Percentiles rank a stretch among this genome's conserved stretches.
Conservation (phyloP, 192 early-diverging fungal genomes). For the Allomyces arbusculus region DNA sequence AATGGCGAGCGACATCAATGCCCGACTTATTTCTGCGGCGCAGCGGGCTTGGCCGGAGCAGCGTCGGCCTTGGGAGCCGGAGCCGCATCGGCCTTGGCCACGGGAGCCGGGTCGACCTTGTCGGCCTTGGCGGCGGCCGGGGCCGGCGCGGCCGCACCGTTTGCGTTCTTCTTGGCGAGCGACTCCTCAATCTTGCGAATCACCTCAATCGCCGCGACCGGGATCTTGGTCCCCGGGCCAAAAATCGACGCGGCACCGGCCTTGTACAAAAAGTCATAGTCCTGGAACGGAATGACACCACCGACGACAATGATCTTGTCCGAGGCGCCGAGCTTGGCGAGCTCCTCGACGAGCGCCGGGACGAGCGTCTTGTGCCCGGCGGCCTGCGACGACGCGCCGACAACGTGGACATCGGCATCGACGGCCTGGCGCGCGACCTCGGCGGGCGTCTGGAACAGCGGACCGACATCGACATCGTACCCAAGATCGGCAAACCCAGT, state of each 20-base stretch:
- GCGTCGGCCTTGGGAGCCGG: too few species aligned
- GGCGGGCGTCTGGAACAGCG: constrained; percentile 70
- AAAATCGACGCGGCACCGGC: constrained; percentile 64
- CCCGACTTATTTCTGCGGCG: too few species aligned
- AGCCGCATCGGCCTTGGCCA: too few species aligned
- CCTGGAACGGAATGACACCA: constrained; percentile 73
- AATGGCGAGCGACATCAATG: too few species aligned
- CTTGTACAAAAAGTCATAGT: constrained; percentile 63
- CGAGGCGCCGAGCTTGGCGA: constrained; percentile 47
- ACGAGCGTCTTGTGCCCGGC: constrained; percentile 77
- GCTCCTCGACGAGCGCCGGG: constrained; percentile 53
- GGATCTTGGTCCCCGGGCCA: constrained; percentile 75
- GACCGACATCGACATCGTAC: constrained; percentile 79
- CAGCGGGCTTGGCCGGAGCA: too few species aligned
- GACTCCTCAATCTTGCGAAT: constrained; percentile 43
- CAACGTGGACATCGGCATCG: constrained; percentile 74
- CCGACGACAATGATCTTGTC: constrained; percentile 62
- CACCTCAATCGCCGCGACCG: constrained; percentile 61
- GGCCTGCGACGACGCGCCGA: constrained; percentile 70
- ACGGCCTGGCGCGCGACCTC: constrained; percentile 76
- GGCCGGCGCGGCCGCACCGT: neutral
- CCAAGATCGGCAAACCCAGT: constrained; percentile 75
- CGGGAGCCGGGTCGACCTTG: too few species aligned
- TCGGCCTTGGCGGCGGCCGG: too few species aligned
- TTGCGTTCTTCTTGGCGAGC: constrained; percentile 2